These are phyloP conservation scores for Pisolithus thermaeus DNA, from an alignment of 1,284 basidiomycete species.

Conservation along the genomic window DNA sequence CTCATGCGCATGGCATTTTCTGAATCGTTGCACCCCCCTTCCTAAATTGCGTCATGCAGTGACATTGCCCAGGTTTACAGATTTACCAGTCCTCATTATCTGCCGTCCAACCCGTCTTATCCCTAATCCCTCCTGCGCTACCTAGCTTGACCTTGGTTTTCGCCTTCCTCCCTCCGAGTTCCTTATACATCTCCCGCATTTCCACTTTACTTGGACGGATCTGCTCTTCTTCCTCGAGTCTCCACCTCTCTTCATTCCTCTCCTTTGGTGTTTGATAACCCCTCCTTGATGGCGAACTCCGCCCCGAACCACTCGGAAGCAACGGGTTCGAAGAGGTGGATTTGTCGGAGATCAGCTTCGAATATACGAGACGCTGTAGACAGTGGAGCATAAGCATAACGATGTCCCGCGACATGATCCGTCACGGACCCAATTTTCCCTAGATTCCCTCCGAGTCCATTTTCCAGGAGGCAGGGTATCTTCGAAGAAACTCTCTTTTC, in stretches of 20 bases:
- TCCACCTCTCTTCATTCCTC: slow-evolving; percentile 71
- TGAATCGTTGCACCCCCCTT: slow-evolving; percentile 10
- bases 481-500: slow-evolving; percentile 76
- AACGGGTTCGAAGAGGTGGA: slow-evolving; percentile 37
- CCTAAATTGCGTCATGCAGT: slow-evolving; percentile 5
- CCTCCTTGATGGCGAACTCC: slow-evolving; percentile 48
- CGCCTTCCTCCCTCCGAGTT: slow-evolving; percentile 77
- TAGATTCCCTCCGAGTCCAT: slow-evolving; percentile 82
- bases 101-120: slow-evolving; percentile 62
- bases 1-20: slow-evolving; percentile 43
- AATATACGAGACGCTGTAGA: slow-evolving; percentile 51
- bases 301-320: slow-evolving; percentile 40
- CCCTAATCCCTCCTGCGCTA: slow-evolving; percentile 47
- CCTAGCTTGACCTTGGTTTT: slow-evolving; percentile 65
- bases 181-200: slow-evolving; percentile 87
- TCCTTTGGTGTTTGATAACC: slow-evolving; percentile 78
- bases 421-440: slow-evolving; percentile 70
- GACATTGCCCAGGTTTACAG: background rate
- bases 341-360: slow-evolving; percentile 43
- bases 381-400: background rate
- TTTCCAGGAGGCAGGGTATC: slow-evolving; percentile 71
- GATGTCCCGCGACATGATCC: background rate
- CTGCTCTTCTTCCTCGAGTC: slow-evolving; percentile 43
- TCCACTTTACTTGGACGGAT: slow-evolving; percentile 65
- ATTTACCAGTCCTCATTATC: slow-evolving; percentile 27